These are phyloP conservation scores for Didymellaceae sp. DNA, from an alignment of 2,329 filamentous ascomycete species.

Conservation along the genomic window DNA sequence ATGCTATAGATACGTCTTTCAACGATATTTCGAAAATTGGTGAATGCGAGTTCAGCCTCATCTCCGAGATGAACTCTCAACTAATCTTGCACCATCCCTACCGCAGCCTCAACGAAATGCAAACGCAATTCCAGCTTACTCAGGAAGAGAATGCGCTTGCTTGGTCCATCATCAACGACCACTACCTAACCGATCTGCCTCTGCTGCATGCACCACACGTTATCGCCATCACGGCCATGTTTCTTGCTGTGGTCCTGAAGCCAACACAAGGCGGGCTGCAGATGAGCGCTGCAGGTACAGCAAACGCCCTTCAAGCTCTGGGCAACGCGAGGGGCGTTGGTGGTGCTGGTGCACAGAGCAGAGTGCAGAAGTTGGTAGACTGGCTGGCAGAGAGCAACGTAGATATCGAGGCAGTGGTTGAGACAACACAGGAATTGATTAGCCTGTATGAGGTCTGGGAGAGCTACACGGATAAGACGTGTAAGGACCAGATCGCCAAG, in stretches of 20 bases:
- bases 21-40: constrained; percentile 81
- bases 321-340: constrained; percentile 41
- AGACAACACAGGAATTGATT: constrained; percentile 90
- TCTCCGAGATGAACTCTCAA: constrained; percentile 88
- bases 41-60: constrained; percentile 92
- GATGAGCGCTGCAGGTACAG: constrained; percentile 50
- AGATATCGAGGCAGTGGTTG: constrained; percentile 82
- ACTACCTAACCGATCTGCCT: constrained; percentile 90
- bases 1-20: constrained; percentile 41
- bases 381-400: constrained; percentile 89
- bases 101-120: constrained; percentile 75
- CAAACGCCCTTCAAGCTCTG: constrained; percentile 47
- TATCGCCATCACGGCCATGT: constrained; percentile 84
- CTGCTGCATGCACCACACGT: constrained; percentile 85
- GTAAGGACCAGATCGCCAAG: constrained; percentile 67
- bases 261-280: constrained; percentile 63
- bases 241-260: constrained; percentile 82
- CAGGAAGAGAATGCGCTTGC: constrained; percentile 80
- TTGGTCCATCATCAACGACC: constrained; percentile 87
- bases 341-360: constrained; percentile 50
- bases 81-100: constrained; percentile 92
- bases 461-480: constrained; percentile 67
- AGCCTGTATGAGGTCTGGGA: constrained; percentile 84
- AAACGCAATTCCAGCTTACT: constrained; percentile 72
- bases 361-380: constrained; percentile 71